These are phyloP conservation scores for Coemansia javaensis DNA, from an alignment of 192 early-diverging fungal genomes.

Conservation along the genomic window DNA sequence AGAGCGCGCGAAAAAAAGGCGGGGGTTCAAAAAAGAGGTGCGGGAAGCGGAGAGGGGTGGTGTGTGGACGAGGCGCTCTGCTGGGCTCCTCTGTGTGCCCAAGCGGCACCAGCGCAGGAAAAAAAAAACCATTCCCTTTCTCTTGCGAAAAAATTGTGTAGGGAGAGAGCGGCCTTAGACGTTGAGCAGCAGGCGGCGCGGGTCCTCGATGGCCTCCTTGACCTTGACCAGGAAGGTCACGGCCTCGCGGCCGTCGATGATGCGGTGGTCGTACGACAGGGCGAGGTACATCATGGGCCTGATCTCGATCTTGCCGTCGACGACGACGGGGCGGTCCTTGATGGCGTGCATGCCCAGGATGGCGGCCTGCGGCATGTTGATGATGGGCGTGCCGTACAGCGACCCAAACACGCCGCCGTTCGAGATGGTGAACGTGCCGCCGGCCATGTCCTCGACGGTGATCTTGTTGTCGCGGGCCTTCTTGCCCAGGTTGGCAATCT, in stretches of 20 bases:
- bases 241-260: constrained; percentile 98
- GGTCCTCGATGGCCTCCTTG: constrained; percentile 97
- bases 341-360: constrained; percentile 98
- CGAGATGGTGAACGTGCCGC: constrained; percentile 98
- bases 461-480: constrained; percentile 93
- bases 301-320: constrained; percentile 88
- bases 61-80: too few species aligned
- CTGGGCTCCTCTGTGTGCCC: too few species aligned
- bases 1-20: too few species aligned
- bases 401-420: constrained; percentile 99
- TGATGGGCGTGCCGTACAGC: constrained; percentile 95
- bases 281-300: constrained; percentile 98
- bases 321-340: constrained; percentile 92
- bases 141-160: not conserved
- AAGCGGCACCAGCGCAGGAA: too few species aligned
- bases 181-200: constrained; percentile 81
- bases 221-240: constrained; percentile 96
- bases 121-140: too few species aligned
- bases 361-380: constrained; percentile 95
- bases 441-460: constrained; percentile 95
- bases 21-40: too few species aligned
- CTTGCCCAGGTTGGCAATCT: constrained; percentile 77
- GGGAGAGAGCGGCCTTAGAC: constrained; percentile 56
- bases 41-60: too few species aligned
- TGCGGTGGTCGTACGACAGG: constrained; percentile 96